These are phyloP conservation scores for Macrotyloma uniflorum DNA, from an alignment of 306 rosid genomes.

Conservation along the genomic window DNA sequence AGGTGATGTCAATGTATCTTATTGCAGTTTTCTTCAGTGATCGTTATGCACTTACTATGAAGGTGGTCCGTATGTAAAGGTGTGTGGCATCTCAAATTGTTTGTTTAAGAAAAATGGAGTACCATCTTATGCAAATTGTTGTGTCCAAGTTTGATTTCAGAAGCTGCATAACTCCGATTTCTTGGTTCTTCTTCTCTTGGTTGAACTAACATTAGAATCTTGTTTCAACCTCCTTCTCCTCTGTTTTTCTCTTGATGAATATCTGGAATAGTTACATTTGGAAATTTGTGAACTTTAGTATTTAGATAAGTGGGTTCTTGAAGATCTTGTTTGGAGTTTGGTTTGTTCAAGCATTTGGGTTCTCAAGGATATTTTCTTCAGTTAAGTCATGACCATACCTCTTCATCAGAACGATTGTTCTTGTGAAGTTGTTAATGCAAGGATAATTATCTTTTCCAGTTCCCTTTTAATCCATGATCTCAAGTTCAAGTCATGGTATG, in stretches of 20 bases:
- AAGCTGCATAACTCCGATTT: neutral
- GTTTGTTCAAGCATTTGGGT: neutral
- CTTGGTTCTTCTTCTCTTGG: neutral
- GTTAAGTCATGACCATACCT: too few species aligned
- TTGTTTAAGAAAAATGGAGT: too few species aligned
- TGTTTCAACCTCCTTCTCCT: neutral
- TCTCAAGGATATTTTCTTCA: too few species aligned
- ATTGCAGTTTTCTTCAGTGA: neutral
- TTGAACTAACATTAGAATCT: neutral
- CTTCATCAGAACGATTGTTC: too few species aligned
- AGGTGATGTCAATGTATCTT: neutral
- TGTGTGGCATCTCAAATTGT: too few species aligned
- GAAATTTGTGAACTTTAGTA: neutral
- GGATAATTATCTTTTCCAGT: too few species aligned
- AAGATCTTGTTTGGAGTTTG: neutral
- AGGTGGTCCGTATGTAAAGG: too few species aligned
- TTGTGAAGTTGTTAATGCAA: too few species aligned
- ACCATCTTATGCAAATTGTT: neutral
- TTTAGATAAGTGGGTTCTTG: neutral
- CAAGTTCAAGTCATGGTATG: too few species aligned
- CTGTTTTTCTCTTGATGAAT: neutral
- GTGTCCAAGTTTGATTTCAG: neutral
- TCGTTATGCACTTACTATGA: too few species aligned
- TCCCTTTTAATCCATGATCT: too few species aligned
- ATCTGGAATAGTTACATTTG: neutral